Conservation (phyloP, 305 asterid genomes). For the Fraxinus sp. region DNA sequence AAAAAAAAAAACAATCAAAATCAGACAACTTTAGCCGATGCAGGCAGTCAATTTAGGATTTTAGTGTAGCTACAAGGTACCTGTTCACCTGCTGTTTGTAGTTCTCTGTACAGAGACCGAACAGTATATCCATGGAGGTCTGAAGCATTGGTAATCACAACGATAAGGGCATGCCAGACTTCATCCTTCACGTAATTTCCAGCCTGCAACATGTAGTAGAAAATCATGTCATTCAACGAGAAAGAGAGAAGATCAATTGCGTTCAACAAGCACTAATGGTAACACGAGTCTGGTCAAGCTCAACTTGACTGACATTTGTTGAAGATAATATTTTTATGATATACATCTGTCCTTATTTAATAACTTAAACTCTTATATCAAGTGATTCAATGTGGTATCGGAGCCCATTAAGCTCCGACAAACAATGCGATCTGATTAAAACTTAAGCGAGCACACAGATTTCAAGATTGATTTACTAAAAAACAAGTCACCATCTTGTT, state of each 20-base stretch:
- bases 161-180: slow-evolving; percentile 95
- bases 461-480: not conserved
- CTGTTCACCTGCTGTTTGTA: slow-evolving; percentile 74
- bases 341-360: not conserved
- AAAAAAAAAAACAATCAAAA: not conserved
- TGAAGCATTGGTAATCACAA: slow-evolving; percentile 83
- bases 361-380: not conserved
- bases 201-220: slow-evolving; percentile 59
- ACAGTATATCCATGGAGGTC: slow-evolving; percentile 92
- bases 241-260: not conserved
- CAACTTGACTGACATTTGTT: slow-evolving; percentile 5
- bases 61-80: slow-evolving; percentile 37
- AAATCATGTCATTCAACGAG: slow-evolving; percentile 22
- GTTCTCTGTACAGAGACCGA: slow-evolving; percentile 73
- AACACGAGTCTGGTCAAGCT: slow-evolving; percentile 9
- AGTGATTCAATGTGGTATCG: not conserved
- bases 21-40: not conserved
- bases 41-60: not conserved
- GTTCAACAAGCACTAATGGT: not conserved
- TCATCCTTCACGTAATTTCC: slow-evolving; percentile 95
- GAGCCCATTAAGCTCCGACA: not conserved
- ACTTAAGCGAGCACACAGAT: not conserved
- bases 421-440: not conserved
- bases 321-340: not conserved
- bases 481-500: not conserved